Evolutionary conservation across 2,329 filamentous ascomycete genomes (phyloP), one percentile per base, ranked within the genome.

Genomic region (Rhexocercosporidium sp.): DNA sequence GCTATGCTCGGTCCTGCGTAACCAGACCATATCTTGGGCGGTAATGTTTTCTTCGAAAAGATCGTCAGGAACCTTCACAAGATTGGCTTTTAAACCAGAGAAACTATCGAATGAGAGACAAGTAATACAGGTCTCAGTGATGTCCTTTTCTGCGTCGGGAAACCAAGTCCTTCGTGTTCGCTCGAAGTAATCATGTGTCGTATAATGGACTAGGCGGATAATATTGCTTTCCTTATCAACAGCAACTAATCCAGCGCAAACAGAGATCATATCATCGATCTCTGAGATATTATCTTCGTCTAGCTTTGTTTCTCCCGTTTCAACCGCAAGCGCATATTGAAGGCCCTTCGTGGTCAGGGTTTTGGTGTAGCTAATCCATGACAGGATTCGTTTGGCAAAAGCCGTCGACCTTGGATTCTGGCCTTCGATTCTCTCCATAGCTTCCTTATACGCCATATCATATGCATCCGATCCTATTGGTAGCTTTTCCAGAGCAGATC

Each of bases 241-340:
- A 9, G 65, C 69, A 27, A 76, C 71, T 25, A 77, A 56, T 8
- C 75, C 74, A 46, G 65, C 69, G 56, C 75, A 77, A 4, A 73
- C 66, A 39, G 66, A 67, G 3, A 71, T 37, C 41, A 70, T 67
- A 16, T 51, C 31, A 62, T 67, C 65, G 25, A 63, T 62, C 11
- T 68, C 56, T 25, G 44, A 9, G 27, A 70, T 12, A 41, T 66
- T 62, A 3, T 81, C 76, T 47, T 76, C 41, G 4, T 82, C 78
- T 11, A 83, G 56, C 1, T 73, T 66, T 0, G 53, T 0, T 1
- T 71, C 49, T 0, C 68, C 77, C 1, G 51, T 0, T 37, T 81
- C 77, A 0, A 81, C 72, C 0, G 80, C 82, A 16, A 85, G 75
- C 0, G 82, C 82, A 68, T 83, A 76, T 61, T 77, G 77, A 3